These are phyloP conservation scores for Wickerhamomyces mucosus DNA, from an alignment of 805 yeast genomes.

Conservation along the genomic window DNA sequence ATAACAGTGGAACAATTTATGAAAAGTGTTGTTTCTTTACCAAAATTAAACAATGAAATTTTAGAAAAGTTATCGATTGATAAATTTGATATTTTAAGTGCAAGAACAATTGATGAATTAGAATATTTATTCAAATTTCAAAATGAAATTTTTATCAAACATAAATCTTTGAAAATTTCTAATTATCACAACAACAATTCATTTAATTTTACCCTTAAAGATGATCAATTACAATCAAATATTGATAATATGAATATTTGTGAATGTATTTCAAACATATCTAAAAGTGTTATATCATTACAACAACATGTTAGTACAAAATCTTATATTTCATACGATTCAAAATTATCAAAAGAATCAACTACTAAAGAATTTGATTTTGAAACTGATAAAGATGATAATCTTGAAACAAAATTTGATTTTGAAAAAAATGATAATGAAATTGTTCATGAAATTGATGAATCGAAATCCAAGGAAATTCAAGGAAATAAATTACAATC, in stretches of 20 bases:
- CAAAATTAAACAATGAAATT: slow-evolving; percentile 19
- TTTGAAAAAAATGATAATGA: neutral
- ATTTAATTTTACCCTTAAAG: slow-evolving; percentile 14
- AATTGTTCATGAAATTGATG: no score
- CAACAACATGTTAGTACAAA: slow-evolving; percentile 13
- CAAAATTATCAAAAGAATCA: slow-evolving; percentile 31
- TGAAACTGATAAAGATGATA: slow-evolving; percentile 12
- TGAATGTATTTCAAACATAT: slow-evolving; percentile 18
- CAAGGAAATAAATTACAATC: no score
- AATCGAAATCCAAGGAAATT: no score
- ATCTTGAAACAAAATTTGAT: neutral
- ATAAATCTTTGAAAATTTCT: slow-evolving; percentile 9
- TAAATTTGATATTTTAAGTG: slow-evolving; percentile 57
- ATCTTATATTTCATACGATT: slow-evolving; percentile 54
- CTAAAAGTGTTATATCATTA: slow-evolving; percentile 15
- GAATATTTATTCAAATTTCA: slow-evolving; percentile 44
- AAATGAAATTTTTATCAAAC: slow-evolving; percentile 24
- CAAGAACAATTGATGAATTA: slow-evolving; percentile 61
- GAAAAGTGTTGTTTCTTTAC: slow-evolving; percentile 19
- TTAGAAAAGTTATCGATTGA: slow-evolving; percentile 27
- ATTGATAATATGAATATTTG: slow-evolving; percentile 21
- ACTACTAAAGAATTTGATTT: slow-evolving; percentile 30
- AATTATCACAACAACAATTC: slow-evolving; percentile 6
- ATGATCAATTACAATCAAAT: slow-evolving; percentile 9
- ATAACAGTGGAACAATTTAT: slow-evolving; percentile 17